Conservation (phyloP, 2,329 filamentous ascomycete species). For the Monosporascus sp. region DNA sequence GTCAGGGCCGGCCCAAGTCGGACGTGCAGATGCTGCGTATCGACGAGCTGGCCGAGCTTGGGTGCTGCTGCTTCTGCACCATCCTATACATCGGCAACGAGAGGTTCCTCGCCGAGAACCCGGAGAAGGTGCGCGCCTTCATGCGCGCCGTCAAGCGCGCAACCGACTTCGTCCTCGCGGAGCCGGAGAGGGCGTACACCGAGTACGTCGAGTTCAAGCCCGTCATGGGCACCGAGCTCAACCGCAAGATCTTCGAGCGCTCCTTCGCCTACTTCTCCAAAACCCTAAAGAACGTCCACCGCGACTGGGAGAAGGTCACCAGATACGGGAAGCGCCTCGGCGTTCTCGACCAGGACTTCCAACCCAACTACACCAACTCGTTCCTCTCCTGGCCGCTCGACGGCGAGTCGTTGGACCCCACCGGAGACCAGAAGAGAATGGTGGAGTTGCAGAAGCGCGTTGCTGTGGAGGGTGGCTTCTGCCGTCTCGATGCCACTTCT, state of each 20-base stretch:
- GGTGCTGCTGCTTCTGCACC: slow-evolving; percentile 80
- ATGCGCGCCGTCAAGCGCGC: slow-evolving; percentile 68
- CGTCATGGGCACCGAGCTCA: slow-evolving; percentile 60
- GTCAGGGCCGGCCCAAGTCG: slow-evolving; percentile 54
- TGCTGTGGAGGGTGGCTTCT: slow-evolving; percentile 60
- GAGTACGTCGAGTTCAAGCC: slow-evolving; percentile 71
- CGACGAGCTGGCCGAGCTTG: slow-evolving; percentile 71
- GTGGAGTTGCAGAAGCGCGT: slow-evolving; percentile 62
- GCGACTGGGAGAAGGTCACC: slow-evolving; percentile 76
- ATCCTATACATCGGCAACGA: slow-evolving; percentile 80
- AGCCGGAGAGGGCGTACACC: slow-evolving; percentile 57
- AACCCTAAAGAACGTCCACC: slow-evolving; percentile 67
- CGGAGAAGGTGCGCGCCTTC: slow-evolving; percentile 61
- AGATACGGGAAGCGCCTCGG: slow-evolving; percentile 68
- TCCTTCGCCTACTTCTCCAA: slow-evolving; percentile 71
- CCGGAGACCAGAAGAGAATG: slow-evolving; percentile 71
- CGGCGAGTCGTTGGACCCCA: slow-evolving; percentile 59
- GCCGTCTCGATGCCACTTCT: slow-evolving; percentile 35
- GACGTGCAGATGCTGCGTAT: slow-evolving; percentile 79
- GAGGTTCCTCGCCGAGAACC: slow-evolving; percentile 58
- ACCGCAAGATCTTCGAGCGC: slow-evolving; percentile 75
- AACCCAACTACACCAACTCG: slow-evolving; percentile 70
- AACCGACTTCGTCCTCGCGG: slow-evolving; percentile 63
- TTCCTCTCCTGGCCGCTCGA: slow-evolving; percentile 63
- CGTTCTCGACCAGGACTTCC: slow-evolving; percentile 57